Base-by-base conservation (phyloP, 495 filamentous ascomycete species). In the Hypoxylon perforatum region DNA sequence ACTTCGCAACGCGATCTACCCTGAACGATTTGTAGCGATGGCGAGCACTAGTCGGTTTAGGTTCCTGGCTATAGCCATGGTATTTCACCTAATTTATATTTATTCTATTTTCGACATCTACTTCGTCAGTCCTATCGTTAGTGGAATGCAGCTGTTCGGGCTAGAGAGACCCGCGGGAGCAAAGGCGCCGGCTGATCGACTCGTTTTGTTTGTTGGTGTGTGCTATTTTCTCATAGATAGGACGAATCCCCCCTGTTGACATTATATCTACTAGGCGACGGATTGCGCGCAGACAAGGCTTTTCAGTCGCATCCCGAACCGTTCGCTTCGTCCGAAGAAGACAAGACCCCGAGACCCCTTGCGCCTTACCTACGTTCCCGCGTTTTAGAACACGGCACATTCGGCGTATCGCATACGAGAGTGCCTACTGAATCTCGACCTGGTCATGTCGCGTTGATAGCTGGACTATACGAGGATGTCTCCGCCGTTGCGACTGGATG, bases 81-180 rank as follows among this genome's bases (percentile, higher is more conserved):
- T 95, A 46, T 99, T 99, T 74, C 96, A 99, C 79, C 74, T 97
- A 22, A 87, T 97, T 61, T 99, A 99, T 79, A 90, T 95, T 62
- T 93, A 88, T 71, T 97, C 94, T 33, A 99, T 99, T 66, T 99
- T 99, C 77, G 96, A 98, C 75, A 96, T 98, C 64, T 99, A 99
- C 80, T 99, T 99, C 75, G 92, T 97, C 66, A 97, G 93, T 73
- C 96, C 96, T 15, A 96, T 99, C 67, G 96, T 98, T 36, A 90
- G 87, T 84, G 96, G 96, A 71, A 98, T 99, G 96, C 86, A 83
- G 67, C 84, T 91, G 51, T 94, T 91, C 78, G 78, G 77, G 33
- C 83, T 95, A 39, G 87, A 93, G 45, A 81, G 90, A 50, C 79
- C 87, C 35, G 59, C 78, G 18, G 81, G 79, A 38, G 75, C 73